Percentiles rank a stretch among this genome's conserved stretches.
These are phyloP conservation scores for Saturnispora besseyi DNA, from an alignment of 805 yeast genomes.

Conservation along the genomic window DNA sequence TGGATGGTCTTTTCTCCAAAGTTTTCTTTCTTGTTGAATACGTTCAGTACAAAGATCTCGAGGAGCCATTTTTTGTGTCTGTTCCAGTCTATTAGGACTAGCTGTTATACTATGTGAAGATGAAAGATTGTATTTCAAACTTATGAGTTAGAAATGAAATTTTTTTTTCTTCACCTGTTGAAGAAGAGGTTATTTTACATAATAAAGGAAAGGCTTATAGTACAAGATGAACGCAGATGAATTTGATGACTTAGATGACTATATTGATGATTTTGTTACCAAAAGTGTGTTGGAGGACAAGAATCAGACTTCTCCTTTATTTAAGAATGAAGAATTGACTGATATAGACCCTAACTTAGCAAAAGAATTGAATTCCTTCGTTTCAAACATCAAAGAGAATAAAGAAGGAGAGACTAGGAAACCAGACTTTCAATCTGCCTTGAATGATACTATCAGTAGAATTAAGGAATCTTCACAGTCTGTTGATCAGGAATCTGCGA, in stretches of 20 bases:
- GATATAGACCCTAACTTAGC: constrained; percentile 8
- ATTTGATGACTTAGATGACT: constrained; percentile 71
- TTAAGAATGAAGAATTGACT: neutral
- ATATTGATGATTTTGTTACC: constrained; percentile 77
- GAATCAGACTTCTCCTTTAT: constrained; percentile 30
- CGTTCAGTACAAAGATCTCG: constrained; percentile 58
- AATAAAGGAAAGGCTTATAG: neutral
- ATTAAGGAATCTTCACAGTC: constrained; percentile 67
- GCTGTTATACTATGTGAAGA: neutral
- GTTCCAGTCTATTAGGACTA: neutral
- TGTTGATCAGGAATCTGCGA: constrained; percentile 49
- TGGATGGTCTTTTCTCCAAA: constrained; percentile 98
- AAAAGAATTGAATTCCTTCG: constrained; percentile 13
- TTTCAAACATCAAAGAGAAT: constrained; percentile 4
- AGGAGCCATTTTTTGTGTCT: constrained; percentile 2
- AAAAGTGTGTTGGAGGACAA: constrained; percentile 57
- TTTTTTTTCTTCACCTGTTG: neutral
- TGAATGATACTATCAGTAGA: constrained; percentile 71
- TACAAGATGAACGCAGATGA: constrained; percentile 41
- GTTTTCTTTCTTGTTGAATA: constrained; percentile 89
- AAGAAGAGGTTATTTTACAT: neutral
- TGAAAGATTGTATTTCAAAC: neutral
- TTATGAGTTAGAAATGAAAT: neutral
- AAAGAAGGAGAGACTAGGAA: neutral
- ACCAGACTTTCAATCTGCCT: constrained; percentile 35